Evolutionary conservation across 2,329 filamentous ascomycete genomes (phyloP), one percentile per base, ranked within the genome.

Genomic region (Falciphora oryzae): DNA sequence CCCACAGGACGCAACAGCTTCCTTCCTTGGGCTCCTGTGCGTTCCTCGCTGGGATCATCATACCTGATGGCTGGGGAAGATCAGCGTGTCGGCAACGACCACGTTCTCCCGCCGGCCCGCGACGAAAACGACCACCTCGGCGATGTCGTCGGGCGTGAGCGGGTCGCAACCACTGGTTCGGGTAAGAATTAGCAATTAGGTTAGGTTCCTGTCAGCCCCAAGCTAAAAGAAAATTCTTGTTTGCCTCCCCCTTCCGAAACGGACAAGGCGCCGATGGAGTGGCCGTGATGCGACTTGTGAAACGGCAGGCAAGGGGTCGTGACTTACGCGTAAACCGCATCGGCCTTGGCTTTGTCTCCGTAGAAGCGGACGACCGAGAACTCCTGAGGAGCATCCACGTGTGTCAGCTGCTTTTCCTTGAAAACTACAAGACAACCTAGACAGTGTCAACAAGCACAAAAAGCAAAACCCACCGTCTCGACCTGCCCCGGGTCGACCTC

Each of bases 401-500:
- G 35, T 67, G 8, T 14, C 53, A 16, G 14, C n/a, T 1, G 11
- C 22, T n/a, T 53, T 25, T 31, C 32, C 53, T n/a, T n/a, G n/a
- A n/a, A 50, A 25, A n/a, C 27, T n/a, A 6, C 8, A 27, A 18
- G 2, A 29, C 60, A 11, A 63, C 31, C 35, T 18, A 62, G 31
- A 11, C 58, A 31, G 32, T 14, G 25, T 11, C 11, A 31, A 59
- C 11, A 8, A 22, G 11, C 32, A 22, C 3, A 59, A 56, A 61
- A 59, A 70, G 81, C 67, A 56, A 61, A 59, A 70, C 81, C 67
- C 77, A 89, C 87, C 59, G 93, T 97, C 82, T 97, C 92, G 60
- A 97, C 93, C 78, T 96, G 93, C 31, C 93, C 93, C 0, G 93
- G 93, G 72, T 97, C 93, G 71, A 97, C 84, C 76, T 92, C 91